Base-by-base conservation (phyloP, 2,329 filamentous ascomycete species). In the Aureobasidium musti region DNA sequence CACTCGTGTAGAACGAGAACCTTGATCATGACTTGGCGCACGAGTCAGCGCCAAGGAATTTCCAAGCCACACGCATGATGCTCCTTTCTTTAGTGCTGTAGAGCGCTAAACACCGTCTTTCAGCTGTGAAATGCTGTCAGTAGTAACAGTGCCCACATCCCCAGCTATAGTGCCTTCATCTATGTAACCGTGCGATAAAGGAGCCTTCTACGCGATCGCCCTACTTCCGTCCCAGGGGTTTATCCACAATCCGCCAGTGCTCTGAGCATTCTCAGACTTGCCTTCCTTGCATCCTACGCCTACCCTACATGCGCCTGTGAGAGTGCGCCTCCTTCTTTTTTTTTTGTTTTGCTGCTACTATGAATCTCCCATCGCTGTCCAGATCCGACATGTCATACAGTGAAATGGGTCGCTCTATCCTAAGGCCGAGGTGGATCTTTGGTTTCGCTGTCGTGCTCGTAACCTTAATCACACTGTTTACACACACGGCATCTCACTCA, bases 381-480 rank as follows among this genome's bases (percentile, higher is more conserved):
- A 52, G 60, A 26, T 41, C 60, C 23, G 60, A 63, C 47, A 35
- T 63, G 33, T 63, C 60, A 23, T 49, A 21, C 45, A 52, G 23
- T 30, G 61, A 64, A 7, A 39, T 53, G 52, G 61, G 61, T 23
- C 61, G 47, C 37, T 64, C 47, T 19, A 45, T 63, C 17, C 17
- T 63, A 23, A 64, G 45, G 13, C 61, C 61, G 37, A 41, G 61
- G 49, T 64, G 61, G 61, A 64, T 64, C 6, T 43, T 64, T 45
- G 61, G 61, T 33, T 43, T 54, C 45, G 47, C 37, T 37, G 26
- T 64, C 17, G 49, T 64, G 8, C 35, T 64, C 39, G 61, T 64
- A 53, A 64, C 61, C 35, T 39, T 64, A 43, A 64, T 64, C 49
- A 49, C 61, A 3, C 49, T 64, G 7, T 64, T 64, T 33, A 43